These are phyloP conservation scores for Bryoglossum gracile DNA, from an alignment of 495 filamentous ascomycete genomes.

Conservation along the genomic window DNA sequence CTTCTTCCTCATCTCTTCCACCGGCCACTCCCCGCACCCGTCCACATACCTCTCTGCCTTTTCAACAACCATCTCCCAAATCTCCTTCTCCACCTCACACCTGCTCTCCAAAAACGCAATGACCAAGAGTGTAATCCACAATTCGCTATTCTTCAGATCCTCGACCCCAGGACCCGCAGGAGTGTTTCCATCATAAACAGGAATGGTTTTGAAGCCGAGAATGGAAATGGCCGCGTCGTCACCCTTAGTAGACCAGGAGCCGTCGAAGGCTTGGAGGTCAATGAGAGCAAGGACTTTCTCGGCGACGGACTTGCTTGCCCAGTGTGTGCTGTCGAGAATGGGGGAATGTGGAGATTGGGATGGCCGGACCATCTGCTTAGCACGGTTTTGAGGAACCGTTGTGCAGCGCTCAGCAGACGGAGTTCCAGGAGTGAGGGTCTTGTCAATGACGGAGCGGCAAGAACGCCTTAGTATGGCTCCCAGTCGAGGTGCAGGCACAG, in stretches of 20 bases:
- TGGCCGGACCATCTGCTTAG: no score
- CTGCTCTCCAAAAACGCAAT: slow-evolving; percentile 41
- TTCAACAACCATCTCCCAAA: slow-evolving; percentile 25
- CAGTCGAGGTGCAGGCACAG: no score
- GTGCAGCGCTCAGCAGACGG: no score
- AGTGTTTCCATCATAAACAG: no score
- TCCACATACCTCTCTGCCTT: slow-evolving; percentile 33
- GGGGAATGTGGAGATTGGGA: no score
- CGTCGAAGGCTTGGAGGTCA: slow-evolving; percentile 42
- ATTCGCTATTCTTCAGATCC: slow-evolving; percentile 10
- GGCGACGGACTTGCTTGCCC: not conserved
- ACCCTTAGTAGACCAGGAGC: slow-evolving; percentile 32
- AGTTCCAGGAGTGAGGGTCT: no score
- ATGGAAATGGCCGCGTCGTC: slow-evolving; percentile 22
- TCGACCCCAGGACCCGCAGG: slow-evolving; percentile 14
- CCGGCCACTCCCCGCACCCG: not conserved
- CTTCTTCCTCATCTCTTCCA: slow-evolving; percentile 5
- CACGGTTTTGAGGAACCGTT: no score
- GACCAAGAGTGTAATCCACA: slow-evolving; percentile 42
- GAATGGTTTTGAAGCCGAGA: no score
- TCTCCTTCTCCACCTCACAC: slow-evolving; percentile 29
- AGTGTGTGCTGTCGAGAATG: no score
- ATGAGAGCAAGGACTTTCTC: slow-evolving; percentile 31
- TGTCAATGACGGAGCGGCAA: no score
- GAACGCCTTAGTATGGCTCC: no score